These are phyloP conservation scores for Strobilomyces confusus DNA, from an alignment of 768 basidiomycete genomes.

Conservation along the genomic window DNA sequence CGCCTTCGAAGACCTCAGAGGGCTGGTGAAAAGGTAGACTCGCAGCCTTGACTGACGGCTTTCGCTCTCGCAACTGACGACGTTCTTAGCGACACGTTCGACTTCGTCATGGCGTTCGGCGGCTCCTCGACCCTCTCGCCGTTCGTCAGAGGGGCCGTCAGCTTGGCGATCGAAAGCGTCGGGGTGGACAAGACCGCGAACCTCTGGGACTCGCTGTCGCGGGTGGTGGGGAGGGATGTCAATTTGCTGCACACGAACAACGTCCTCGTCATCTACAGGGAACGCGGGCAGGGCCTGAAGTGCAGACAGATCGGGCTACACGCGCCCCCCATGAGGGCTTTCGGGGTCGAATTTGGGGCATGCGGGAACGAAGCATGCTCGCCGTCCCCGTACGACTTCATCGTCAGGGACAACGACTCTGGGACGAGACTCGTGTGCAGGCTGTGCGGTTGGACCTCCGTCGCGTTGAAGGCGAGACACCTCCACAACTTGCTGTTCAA, in stretches of 20 bases:
- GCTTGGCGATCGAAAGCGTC: background rate
- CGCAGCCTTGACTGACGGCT: too few relatives aligned
- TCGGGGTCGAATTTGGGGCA: background rate
- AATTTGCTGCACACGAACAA: background rate
- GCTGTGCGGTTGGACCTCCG: background rate
- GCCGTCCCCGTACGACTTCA: background rate
- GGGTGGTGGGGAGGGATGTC: background rate
- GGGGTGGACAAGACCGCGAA: background rate
- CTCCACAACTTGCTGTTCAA: background rate
- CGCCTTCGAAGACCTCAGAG: background rate
- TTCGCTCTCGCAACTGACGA: background rate
- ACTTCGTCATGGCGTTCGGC: background rate
- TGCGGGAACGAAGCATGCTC: background rate
- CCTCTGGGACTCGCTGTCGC: background rate
- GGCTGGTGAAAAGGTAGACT: background rate
- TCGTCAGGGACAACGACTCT: background rate
- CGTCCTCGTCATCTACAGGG: background rate
- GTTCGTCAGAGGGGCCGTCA: background rate
- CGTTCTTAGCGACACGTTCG: background rate
- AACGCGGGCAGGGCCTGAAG: background rate
- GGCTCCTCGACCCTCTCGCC: background rate
- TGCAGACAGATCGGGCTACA: background rate
- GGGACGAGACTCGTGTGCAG: background rate
- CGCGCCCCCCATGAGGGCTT: background rate
- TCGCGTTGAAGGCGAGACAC: accelerated